Base-by-base conservation (phyloP, 768 basidiomycete species). In the Chalciporus chontae region DNA sequence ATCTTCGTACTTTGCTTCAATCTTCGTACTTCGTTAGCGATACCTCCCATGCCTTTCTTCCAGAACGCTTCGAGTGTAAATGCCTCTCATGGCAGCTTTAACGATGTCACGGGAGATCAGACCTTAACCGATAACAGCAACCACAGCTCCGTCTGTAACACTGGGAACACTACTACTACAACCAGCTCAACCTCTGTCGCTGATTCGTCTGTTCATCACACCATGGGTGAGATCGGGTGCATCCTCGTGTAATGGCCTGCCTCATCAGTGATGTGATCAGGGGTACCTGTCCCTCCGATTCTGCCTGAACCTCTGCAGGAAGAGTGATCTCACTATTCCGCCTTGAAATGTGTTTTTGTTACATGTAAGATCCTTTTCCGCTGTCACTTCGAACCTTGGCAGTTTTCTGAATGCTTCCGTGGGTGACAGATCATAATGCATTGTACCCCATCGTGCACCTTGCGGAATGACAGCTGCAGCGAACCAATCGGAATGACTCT, bases 121-220 rank as follows among this genome's bases (percentile, higher is more conserved):
- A 55, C 44, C 8, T 45, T 24, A 3, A 58, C 51, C 3, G 53
- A 55, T 40, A 61, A 50, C 27, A 64, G 58, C 24, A 55, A 61
- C 11, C 54, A 57, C 43, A 58, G 50, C 14, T 43, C 45, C 14
- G 26, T 40, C 3, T 40, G 8, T 7, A 53, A 53, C 32, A 61
- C 61, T 2, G 54, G 63, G 43, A 63, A 63, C 29, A 52, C 58
- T 8, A 54, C 53, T 11, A 40, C 48, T 10, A 39, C 52, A n/a
- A 54, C 58, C 29, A 53, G 52, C 23, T 52, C 55, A 13, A 55
- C 52, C 26, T 53, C 43, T 17, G 11, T 37, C 39, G 52, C 56
- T 2, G 62, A 63, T 48, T 56, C 62, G 5, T 64, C 62, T 2
- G 52, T 64, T 13, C 58, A 60, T 34, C 62, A 63, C 24, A 48